A percentile compares a stretch with the other conserved stretches of the same genome.
These are phyloP conservation scores for Roridomyces roridus DNA, from an alignment of 768 basidiomycete species.

Conservation along the genomic window DNA sequence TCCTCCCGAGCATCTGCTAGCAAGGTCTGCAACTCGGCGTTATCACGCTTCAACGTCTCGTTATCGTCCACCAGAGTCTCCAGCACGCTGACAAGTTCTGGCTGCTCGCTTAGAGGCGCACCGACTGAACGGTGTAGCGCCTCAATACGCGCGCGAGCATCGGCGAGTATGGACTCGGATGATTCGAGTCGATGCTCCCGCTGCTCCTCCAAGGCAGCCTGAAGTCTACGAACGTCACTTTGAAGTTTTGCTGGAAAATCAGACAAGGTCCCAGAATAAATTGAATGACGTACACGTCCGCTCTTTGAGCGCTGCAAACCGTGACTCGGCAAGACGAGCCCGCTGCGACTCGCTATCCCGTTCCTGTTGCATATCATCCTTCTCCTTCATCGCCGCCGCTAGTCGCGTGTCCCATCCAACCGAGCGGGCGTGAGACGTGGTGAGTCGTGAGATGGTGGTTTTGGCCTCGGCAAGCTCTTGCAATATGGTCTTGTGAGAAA, in stretches of 20 bases:
- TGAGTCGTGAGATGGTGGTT: slow-evolving; percentile 69
- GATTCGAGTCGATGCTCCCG: slow-evolving; percentile 65
- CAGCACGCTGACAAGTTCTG: slow-evolving; percentile 71
- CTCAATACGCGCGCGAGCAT: slow-evolving; percentile 68
- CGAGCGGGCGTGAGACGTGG: slow-evolving; percentile 71
- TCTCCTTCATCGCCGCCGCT: slow-evolving; percentile 69
- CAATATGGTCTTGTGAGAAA: slow-evolving; percentile 64
- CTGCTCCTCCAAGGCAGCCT: slow-evolving; percentile 66
- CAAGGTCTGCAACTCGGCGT: slow-evolving; percentile 76
- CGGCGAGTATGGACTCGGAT: slow-evolving; percentile 70
- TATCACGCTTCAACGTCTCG: slow-evolving; percentile 81
- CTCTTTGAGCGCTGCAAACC: slow-evolving; percentile 67
- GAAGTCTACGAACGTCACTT: slow-evolving; percentile 66
- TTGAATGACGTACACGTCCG: slow-evolving; percentile 59
- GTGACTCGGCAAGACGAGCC: slow-evolving; percentile 70
- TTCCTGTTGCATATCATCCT: slow-evolving; percentile 87
- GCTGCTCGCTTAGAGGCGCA: slow-evolving; percentile 43
- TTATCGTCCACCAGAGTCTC: slow-evolving; percentile 88
- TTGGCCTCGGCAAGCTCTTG: slow-evolving; percentile 80
- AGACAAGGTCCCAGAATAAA: too few species aligned
- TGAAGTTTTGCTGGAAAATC: slow-evolving; percentile 76
- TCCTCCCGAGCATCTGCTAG: slow-evolving; percentile 83
- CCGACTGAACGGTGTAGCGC: slow-evolving; percentile 63
- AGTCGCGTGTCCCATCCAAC: slow-evolving; percentile 75
- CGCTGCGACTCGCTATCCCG: slow-evolving; percentile 72